These are phyloP conservation scores for Coccinonectria pachysandricola DNA, from an alignment of 2,329 filamentous ascomycete genomes.

Conservation along the genomic window DNA sequence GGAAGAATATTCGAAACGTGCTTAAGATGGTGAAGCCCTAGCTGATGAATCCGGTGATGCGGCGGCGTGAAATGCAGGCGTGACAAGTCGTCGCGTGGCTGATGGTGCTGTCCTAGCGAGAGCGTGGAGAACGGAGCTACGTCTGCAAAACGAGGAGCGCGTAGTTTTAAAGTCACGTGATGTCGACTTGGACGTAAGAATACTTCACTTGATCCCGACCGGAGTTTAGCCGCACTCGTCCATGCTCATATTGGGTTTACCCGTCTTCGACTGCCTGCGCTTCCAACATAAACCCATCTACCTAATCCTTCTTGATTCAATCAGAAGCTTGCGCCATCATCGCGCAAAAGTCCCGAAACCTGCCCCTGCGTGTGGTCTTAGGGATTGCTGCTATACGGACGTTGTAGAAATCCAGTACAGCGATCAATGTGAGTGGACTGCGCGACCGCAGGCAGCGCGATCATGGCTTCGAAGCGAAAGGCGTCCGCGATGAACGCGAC, in stretches of 20 bases:
- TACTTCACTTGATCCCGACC: too few relatives aligned
- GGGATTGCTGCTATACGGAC: conserved; percentile 8
- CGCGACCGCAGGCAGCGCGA: conserved; percentile 14
- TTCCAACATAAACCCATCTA: too few relatives aligned
- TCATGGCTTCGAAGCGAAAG: conserved; percentile 92
- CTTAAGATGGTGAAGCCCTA: too few relatives aligned
- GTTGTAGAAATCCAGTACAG: conserved; percentile 4
- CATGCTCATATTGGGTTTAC: too few relatives aligned
- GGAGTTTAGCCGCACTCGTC: conserved; percentile 18
- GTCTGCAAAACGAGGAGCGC: conserved; percentile 21
- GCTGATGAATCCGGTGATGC: conserved; percentile 4
- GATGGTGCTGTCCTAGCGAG: conserved; percentile 14
- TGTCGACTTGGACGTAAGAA: too few relatives aligned
- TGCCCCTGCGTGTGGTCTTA: conserved; percentile 3
- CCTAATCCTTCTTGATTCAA: conserved; percentile 1
- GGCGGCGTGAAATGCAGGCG: conserved; percentile 14
- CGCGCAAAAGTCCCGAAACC: too few relatives aligned
- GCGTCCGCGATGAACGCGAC: conserved; percentile 60
- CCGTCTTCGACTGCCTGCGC: too few relatives aligned
- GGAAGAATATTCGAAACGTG: conserved; percentile 8
- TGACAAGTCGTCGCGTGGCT: conserved; percentile 15
- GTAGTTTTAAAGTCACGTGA: conserved; percentile 37
- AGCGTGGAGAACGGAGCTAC: conserved; percentile 22
- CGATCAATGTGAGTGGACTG: conserved; percentile 13
- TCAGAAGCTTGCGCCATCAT: too few relatives aligned